phyloP scores from a whole-genome alignment of 1,284 basidiomycete genomes.

The Amylostereum areolatum region DNA sequence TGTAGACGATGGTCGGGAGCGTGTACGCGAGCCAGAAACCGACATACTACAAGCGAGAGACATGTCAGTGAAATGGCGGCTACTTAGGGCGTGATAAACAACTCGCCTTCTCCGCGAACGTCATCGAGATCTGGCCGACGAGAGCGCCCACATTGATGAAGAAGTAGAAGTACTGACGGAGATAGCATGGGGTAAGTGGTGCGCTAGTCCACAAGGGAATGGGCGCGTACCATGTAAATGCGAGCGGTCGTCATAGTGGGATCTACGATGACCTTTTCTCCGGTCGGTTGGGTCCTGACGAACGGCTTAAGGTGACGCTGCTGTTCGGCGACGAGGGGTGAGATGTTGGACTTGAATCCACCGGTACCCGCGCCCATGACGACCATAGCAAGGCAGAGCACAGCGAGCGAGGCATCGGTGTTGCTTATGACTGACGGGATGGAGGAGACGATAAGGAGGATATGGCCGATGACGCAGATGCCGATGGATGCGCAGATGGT shows the following conservation, averaged over 20 bases:
- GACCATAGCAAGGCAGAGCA: constrained; percentile 62
- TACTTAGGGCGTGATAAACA: neutral
- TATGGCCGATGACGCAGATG: constrained; percentile 61
- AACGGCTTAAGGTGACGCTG: constrained; percentile 54
- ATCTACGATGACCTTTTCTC: constrained; percentile 80
- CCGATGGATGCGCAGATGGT: constrained; percentile 55
- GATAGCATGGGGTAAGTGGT: neutral
- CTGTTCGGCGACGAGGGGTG: constrained; percentile 77
- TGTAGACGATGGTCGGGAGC: constrained; percentile 63
- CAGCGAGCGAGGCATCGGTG: constrained; percentile 47
- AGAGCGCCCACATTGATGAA: constrained; percentile 78
- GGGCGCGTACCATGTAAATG: constrained; percentile 58
- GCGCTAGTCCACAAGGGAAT: neutral
- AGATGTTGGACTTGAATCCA: constrained; percentile 78
- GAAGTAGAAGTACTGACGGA: constrained; percentile 63
- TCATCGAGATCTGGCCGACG: constrained; percentile 65
- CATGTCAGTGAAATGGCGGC: constrained; percentile 3
- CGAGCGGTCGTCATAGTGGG: constrained; percentile 66
- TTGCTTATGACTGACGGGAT: constrained; percentile 67
- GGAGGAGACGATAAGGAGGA: constrained; percentile 69
- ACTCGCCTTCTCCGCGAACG: constrained; percentile 66
- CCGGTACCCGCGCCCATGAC: constrained; percentile 69
- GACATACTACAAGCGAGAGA: constrained; percentile 38
- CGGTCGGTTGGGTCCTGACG: constrained; percentile 45
- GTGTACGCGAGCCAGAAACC: constrained; percentile 70